Conservation (phyloP, 2,329 filamentous ascomycete genomes). For the Paracorniculantispora psalliotae region DNA sequence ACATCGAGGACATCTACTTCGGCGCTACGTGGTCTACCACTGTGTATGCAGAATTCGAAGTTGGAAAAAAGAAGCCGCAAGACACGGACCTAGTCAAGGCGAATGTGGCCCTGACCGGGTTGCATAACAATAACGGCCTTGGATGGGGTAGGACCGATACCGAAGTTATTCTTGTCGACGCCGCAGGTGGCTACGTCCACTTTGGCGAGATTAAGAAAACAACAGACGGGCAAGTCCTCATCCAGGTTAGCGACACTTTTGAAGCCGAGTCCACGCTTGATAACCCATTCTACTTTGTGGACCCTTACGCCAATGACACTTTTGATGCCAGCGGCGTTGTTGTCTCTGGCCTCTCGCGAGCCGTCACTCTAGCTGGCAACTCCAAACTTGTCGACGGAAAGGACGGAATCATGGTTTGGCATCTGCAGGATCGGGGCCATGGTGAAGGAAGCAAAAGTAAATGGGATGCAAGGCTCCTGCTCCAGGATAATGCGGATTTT, state of each 20-base stretch:
- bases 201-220: slow-evolving; percentile 30
- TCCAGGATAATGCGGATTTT: slow-evolving; percentile 51
- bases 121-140: slow-evolving; percentile 55
- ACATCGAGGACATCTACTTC: slow-evolving; percentile 41
- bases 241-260: slow-evolving; percentile 36
- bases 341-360: slow-evolving; percentile 41
- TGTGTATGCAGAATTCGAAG: slow-evolving; percentile 38
- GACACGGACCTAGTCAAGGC: slow-evolving; percentile 35
- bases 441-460: slow-evolving; percentile 12
- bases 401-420: slow-evolving; percentile 45
- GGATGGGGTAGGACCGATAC: slow-evolving; percentile 38
- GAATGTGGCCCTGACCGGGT: slow-evolving; percentile 35
- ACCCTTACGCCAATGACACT: slow-evolving; percentile 41
- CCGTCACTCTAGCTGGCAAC: slow-evolving; percentile 30
- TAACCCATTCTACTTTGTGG: slow-evolving; percentile 54
- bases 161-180: slow-evolving; percentile 41
- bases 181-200: slow-evolving; percentile 42
- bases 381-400: slow-evolving; percentile 30
- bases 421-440: slow-evolving; percentile 18
- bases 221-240: slow-evolving; percentile 15
- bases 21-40: slow-evolving; percentile 44
- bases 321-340: slow-evolving; percentile 51
- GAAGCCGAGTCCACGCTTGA: slow-evolving; percentile 44
- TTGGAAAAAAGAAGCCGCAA: slow-evolving; percentile 19
- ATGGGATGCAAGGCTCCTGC: slow-evolving; percentile 46